Evolutionary conservation across 176 grass and related monocot genomes (phyloP), one percentile per base, ranked within the genome.

Genomic region (Hordeum marinum): DNA sequence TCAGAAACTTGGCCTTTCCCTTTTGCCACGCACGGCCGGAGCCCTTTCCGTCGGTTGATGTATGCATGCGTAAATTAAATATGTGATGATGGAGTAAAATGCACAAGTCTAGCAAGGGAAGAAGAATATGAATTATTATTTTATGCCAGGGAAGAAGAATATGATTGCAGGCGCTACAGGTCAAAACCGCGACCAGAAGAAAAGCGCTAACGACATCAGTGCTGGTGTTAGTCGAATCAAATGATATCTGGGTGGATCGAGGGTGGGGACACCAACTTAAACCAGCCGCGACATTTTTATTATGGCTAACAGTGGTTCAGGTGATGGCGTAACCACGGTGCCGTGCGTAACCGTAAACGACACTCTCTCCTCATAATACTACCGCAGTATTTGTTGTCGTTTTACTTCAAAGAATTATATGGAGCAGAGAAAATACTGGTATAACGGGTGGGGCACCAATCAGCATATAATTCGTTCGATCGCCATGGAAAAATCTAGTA

Each of bases 141-240:
- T 54, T 3, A 0, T 48, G 8, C 15, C 15, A n/a, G 34, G 8
- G 34, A 41, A 25, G 37, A 72, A 72, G 35, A 75, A 6, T 18
- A 9, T n/a, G 32, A 26, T 36, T 9, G n/a, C 14, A 17, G 12
- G 9, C 14, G 35, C n/a, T 14, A 11, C 57, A 20, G 0, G 76
- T 31, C 77, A 29, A 64, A 64, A 79, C 43, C 15, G 23, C 37
- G 77, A 65, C 1, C 24, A 12, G 9, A 62, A 21, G 17, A 31
- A 64, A 40, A 80, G 68, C 5, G 58, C 42, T 23, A 8, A 25
- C 46, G 63, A 76, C 71, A 41, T 58, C 5, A 82, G 70, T 18
- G 61, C 18, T 34, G 70, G 79, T 76, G 61, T 25, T 25, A 6
- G 54, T 87, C 61, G 40, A 34, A 76, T 77, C 72, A 69, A 52